A percentile compares a stretch with the other conserved stretches of the same genome.
Conservation (phyloP, 768 basidiomycete species). For the Antrodiella citrinella region DNA sequence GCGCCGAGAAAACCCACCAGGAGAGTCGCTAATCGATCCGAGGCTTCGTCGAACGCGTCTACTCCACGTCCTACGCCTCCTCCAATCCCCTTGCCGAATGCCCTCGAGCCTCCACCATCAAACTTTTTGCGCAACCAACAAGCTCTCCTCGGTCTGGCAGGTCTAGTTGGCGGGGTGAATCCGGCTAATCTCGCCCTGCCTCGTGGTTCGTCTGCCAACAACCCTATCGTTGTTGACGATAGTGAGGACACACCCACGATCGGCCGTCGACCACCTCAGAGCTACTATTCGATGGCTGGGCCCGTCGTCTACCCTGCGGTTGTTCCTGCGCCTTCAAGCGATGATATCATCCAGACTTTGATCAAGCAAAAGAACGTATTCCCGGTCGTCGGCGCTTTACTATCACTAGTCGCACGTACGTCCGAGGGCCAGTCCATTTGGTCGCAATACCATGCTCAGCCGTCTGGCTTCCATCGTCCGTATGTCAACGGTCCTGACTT, state of each 20-base stretch:
- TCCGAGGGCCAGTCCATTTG: background rate
- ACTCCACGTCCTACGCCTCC: constrained; percentile 43
- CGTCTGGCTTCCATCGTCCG: constrained; percentile 7
- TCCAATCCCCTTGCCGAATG: constrained; percentile 55
- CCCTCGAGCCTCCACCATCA: constrained; percentile 49
- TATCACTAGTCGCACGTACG: constrained; percentile 44
- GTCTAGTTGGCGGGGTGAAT: constrained; percentile 58
- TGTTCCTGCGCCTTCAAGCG: constrained; percentile 41
- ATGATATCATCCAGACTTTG: constrained; percentile 53
- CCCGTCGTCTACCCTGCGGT: constrained; percentile 24
- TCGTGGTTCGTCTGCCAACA: constrained; percentile 45
- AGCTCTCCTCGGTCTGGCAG: constrained; percentile 64
- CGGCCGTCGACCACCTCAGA: constrained; percentile 14
- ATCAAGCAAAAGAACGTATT: constrained; percentile 59
- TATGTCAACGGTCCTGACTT: constrained; percentile 7
- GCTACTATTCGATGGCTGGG: constrained; percentile 9
- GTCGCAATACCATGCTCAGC: background rate
- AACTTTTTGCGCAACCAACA: constrained; percentile 71
- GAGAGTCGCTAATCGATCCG: constrained; percentile 17
- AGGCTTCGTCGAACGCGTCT: constrained; percentile 16
- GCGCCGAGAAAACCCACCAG: constrained; percentile 27
- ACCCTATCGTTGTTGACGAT: constrained; percentile 71
- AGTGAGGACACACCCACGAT: constrained; percentile 27
- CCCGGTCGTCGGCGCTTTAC: constrained; percentile 53
- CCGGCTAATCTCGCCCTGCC: constrained; percentile 42